Evolutionary conservation across 2,329 filamentous ascomycete species (phyloP), one percentile per base, ranked within the genome.

Genomic region (Fusarium avenaceum): DNA sequence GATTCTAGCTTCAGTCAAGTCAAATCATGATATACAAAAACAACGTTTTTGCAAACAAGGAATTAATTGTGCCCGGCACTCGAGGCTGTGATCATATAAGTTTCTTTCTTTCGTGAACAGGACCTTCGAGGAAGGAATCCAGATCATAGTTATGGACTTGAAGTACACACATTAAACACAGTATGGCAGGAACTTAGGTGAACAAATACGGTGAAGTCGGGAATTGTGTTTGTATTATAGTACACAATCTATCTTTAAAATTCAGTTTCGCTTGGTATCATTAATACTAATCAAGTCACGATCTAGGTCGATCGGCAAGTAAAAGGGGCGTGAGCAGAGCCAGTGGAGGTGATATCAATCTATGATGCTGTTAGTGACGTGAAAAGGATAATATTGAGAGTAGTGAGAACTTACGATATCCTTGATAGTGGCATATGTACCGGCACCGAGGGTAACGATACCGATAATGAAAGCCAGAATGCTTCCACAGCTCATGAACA

Each of bases 301-400:
- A 19, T 61, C 22, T 60, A 50, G 30, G 10, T 45, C 35, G 67
- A 68, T 51, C 67, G 48, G 20, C 67, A 70, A 11, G 67, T 65
- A 19, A 70, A 70, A 14, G 67, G 67, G 11, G 59, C 52, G 80
- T 69, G 67, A n/a, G 67, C 66, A 22, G 45, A 54, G 28, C 67
- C 67, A 10, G 35, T 47, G 9, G 67, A 67, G 10, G 67, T 69
- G 24, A 67, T 49, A 26, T 51, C 46, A 19, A 69, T 69, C 66
- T 69, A 2, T 7, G 4, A 14, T 4, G n/a, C 10, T 4, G 10
- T 70, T 50, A 69, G 60, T 13, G 17, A 7, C n/a, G 14, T 7
- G 7, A 6, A 13, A 11, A 7, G 3, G 1, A 5, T 2, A 3
- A 7, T 11, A 6, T 2, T 10, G 3, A 2, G 14, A 22, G 11